Evolutionary conservation across 768 basidiomycete genomes (phyloP), one percentile per base, ranked within the genome.

Genomic region (Lactarius indigo): DNA sequence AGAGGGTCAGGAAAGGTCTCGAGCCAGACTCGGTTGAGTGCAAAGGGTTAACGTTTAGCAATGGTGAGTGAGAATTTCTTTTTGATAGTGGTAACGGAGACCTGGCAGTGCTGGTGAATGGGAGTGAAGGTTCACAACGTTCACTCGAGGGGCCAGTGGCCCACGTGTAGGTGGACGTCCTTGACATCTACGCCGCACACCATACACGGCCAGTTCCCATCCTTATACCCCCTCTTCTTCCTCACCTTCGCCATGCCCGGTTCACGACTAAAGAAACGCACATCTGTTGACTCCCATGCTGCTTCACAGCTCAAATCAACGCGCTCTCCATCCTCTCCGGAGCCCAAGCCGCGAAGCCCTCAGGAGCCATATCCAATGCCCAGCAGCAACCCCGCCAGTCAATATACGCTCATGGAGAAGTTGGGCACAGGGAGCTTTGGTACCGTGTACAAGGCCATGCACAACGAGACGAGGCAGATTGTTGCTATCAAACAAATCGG

Each of bases 401-500:
- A 96, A 73, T 98, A 97, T 75, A 92, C 92, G 55, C 79, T 98
- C 41, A 83, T 96, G 63, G 94, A 97, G 78, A 98, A 97, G 76
- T 84, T 98, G n/a, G 96, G 96, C 18, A 96, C 94, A 28, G 96
- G 96, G 41, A 94, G 91, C 76, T 99, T 99, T 74, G 96, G 96
- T 10, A 91, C 88, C 1, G 96, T 99, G 63, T 99, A 94, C 86
- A 98, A 97, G 81, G 96, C 94, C 10, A 89, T 95, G 73, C 94
- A 98, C 78, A 92, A 94, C 73, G 92, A 94, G 68, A 92, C 94
- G 13, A 90, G 92, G 76, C 90, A 96, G 79, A 90, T 93, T 67
- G 97, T 99, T 18, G 97, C 97, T 55, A 92, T 99, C 74, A 99
- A 99, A 78, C 95, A 98, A 78, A 98, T 99, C 75, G 93, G 94